These are phyloP conservation scores for Effrenium voratum DNA, from an alignment of 73 alveolate genomes.

Conservation along the genomic window DNA sequence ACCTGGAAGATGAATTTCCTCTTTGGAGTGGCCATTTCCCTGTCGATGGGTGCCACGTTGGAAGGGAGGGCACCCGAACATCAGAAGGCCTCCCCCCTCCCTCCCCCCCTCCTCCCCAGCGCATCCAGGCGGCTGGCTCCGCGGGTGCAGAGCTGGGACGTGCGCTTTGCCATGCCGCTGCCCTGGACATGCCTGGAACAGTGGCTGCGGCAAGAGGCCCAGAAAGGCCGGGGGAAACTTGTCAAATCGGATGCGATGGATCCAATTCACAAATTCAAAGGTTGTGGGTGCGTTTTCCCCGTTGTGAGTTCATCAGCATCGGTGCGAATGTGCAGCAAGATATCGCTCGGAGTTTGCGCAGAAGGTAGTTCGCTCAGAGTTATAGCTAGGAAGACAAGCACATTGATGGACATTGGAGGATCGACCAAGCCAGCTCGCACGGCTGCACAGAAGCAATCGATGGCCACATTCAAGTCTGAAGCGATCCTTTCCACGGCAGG, in stretches of 20 bases:
- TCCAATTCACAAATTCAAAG: too few relatives aligned
- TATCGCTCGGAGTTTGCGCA: neutral
- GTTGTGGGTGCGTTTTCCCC: neutral
- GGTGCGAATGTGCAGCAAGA: neutral
- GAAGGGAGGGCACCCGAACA: neutral
- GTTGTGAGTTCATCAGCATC: neutral
- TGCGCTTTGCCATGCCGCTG: slow-evolving; percentile 40
- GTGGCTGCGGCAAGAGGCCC: neutral
- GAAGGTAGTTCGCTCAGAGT: too few relatives aligned
- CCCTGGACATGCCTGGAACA: slow-evolving; percentile 11
- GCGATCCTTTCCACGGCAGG: too few relatives aligned
- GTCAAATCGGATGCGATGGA: neutral
- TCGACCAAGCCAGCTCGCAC: too few relatives aligned
- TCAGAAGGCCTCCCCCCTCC: neutral
- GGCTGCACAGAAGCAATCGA: too few relatives aligned
- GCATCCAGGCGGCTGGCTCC: slow-evolving; percentile 16
- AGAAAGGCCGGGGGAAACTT: neutral
- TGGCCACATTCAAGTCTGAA: too few relatives aligned
- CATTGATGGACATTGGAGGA: too few relatives aligned
- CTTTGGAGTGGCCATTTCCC: neutral
- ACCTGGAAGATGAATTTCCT: neutral
- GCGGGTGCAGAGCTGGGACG: slow-evolving; percentile 41
- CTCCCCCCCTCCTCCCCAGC: neutral
- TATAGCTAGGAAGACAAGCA: too few relatives aligned
- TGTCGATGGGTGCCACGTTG: too few relatives aligned